These are phyloP conservation scores for Hyphopichia fennica DNA, from an alignment of 1,139 yeast genomes.

Conservation along the genomic window DNA sequence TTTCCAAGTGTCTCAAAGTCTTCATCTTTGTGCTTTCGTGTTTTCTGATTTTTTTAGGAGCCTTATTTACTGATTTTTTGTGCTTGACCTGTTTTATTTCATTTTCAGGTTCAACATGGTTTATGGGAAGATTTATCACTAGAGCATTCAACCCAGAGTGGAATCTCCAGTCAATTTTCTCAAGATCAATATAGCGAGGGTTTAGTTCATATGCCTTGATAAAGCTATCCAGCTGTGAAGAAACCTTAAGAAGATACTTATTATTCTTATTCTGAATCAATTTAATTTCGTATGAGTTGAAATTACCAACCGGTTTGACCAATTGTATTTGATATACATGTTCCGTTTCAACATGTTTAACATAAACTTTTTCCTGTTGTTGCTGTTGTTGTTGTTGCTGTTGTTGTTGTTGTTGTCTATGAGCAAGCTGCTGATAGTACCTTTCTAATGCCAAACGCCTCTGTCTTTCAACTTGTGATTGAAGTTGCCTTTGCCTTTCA, in stretches of 20 bases:
- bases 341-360: constrained; percentile 5
- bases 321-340: constrained; percentile 7
- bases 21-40: neutral
- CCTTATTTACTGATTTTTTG: neutral
- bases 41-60: neutral
- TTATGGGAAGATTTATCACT: constrained; percentile 2
- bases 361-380: neutral
- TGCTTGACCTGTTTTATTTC: neutral
- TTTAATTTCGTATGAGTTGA: constrained; percentile 8
- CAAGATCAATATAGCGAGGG: constrained; percentile 4
- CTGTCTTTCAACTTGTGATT: no score
- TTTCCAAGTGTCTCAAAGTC: neutral
- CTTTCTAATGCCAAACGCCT: neutral
- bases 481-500: neutral
- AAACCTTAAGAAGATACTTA: constrained; percentile 5
- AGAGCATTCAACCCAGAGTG: constrained; percentile 1
- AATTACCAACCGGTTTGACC: constrained; percentile 5
- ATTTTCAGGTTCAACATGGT: neutral
- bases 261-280: constrained; percentile 4
- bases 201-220: constrained; percentile 6
- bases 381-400: neutral
- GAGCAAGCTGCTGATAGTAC: neutral
- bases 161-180: constrained; percentile 4
- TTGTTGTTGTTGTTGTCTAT: neutral
- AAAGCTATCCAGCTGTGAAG: constrained; percentile 7